phyloP scores from a whole-genome alignment of 129 eudicot species.

The Escallonia herrerae region DNA sequence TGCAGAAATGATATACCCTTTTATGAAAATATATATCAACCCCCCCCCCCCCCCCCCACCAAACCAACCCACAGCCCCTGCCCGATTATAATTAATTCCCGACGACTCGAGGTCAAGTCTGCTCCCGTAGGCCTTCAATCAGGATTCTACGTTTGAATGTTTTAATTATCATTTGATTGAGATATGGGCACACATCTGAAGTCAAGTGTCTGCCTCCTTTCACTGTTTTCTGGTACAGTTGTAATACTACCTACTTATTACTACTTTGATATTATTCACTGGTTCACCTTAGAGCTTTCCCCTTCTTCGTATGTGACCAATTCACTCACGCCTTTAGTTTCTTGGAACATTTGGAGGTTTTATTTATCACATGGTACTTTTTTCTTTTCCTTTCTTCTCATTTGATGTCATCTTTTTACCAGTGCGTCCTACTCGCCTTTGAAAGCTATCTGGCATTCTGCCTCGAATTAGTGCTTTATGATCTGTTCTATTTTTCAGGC shows the following conservation, averaged over 20 bases:
- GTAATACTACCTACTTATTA: too few species aligned
- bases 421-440: neutral
- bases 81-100: too few species aligned
- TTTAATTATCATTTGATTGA: too few species aligned
- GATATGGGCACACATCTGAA: too few species aligned
- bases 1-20: constrained; percentile 1
- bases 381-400: neutral
- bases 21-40: neutral
- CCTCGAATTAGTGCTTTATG: constrained; percentile 14
- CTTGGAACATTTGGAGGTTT: constrained; percentile 1
- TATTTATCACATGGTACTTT: constrained; percentile 13
- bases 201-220: too few species aligned
- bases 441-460: constrained; percentile 1
- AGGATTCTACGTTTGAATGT: too few species aligned
- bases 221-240: too few species aligned
- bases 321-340: neutral
- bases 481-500: constrained; percentile 40
- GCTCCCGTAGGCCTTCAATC: too few species aligned
- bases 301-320: neutral
- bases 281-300: neutral
- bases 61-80: too few species aligned
- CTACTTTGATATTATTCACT: constrained; percentile 1
- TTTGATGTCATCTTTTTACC: neutral
- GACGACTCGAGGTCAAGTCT: too few species aligned
- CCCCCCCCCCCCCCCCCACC: too few species aligned